A percentile compares a stretch with the other conserved stretches of the same genome.
These are phyloP conservation scores for Pleomassaria siparia DNA, from an alignment of 2,329 filamentous ascomycete genomes.

Conservation along the genomic window DNA sequence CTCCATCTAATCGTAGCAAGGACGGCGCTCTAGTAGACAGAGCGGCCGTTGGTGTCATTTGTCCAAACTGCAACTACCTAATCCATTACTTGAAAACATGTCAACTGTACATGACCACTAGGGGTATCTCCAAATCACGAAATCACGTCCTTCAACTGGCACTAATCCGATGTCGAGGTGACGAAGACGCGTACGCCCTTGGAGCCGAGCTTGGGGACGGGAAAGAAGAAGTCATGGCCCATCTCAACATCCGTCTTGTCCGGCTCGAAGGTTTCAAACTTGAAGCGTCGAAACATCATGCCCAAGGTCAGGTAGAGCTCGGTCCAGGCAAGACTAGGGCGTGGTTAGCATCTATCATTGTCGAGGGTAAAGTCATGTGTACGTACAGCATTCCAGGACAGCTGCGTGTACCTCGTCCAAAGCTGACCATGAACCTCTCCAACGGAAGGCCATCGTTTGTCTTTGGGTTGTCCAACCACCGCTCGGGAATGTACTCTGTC, in stretches of 20 bases:
- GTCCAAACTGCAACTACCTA: too few relatives aligned
- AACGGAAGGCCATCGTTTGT: constrained; percentile 34
- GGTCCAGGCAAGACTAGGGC: constrained; percentile 29
- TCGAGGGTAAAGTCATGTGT: background rate
- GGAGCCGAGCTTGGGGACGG: constrained; percentile 30
- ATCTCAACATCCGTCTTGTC: constrained; percentile 34
- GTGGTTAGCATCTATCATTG: constrained; percentile 2
- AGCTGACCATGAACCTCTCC: constrained; percentile 46
- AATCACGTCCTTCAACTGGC: background rate
- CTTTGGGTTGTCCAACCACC: constrained; percentile 41
- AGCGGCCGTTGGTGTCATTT: too few relatives aligned
- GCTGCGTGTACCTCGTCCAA: constrained; percentile 44
- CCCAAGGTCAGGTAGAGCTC: constrained; percentile 38
- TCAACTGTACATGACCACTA: background rate
- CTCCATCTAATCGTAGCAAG: too few relatives aligned
- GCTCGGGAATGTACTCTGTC: constrained; percentile 41
- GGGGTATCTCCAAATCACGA: background rate
- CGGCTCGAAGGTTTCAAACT: constrained; percentile 33
- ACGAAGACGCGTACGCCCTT: constrained; percentile 42
- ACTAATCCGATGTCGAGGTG: constrained; percentile 19
- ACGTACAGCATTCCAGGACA: constrained; percentile 46
- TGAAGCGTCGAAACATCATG: constrained; percentile 37
- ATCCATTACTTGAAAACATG: background rate
- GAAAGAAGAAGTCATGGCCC: constrained; percentile 44
- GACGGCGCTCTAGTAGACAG: too few relatives aligned